phyloP scores from a whole-genome alignment of 2,329 filamentous ascomycete species.

The Fusarium lateritium region DNA sequence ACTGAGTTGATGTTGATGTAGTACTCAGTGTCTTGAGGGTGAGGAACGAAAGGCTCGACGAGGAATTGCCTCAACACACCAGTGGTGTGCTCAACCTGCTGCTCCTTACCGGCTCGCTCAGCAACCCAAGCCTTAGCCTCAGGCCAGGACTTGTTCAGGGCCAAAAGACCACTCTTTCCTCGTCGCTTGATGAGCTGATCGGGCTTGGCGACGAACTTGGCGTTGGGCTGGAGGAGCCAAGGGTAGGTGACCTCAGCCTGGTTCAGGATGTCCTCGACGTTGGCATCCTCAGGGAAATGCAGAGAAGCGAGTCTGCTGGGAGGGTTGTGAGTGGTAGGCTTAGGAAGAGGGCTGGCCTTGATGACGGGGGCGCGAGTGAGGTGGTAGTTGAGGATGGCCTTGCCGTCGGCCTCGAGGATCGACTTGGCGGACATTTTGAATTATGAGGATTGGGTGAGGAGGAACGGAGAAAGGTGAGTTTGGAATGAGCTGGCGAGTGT shows the following conservation, averaged over 20 bases:
- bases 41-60: slow-evolving; percentile 98
- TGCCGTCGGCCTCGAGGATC: slow-evolving; percentile 99
- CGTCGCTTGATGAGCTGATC: slow-evolving; percentile 99
- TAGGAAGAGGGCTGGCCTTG: slow-evolving; percentile 95
- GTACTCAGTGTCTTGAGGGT: slow-evolving; percentile 96
- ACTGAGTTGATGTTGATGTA: slow-evolving; percentile 99
- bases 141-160: slow-evolving; percentile 96
- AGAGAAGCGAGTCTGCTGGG: slow-evolving; percentile 91
- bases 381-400: slow-evolving; percentile 99
- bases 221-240: slow-evolving; percentile 86
- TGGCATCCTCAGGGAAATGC: slow-evolving; percentile 91
- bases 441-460: slow-evolving; percentile 45
- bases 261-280: slow-evolving; percentile 87
- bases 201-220: slow-evolving; percentile 98
- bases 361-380: slow-evolving; percentile 97
- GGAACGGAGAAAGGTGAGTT: slow-evolving; percentile 40
- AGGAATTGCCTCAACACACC: slow-evolving; percentile 95
- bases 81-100: slow-evolving; percentile 92
- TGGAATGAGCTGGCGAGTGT: slow-evolving; percentile 48
- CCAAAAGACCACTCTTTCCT: slow-evolving; percentile 97
- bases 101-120: slow-evolving; percentile 89
- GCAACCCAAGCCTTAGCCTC: slow-evolving; percentile 96
- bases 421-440: slow-evolving; percentile 79
- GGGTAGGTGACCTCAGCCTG: slow-evolving; percentile 97
- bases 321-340: slow-evolving; percentile 89